These are phyloP conservation scores for Talaromyces funiculosus DNA, from an alignment of 2,329 filamentous ascomycete species.

Conservation along the genomic window DNA sequence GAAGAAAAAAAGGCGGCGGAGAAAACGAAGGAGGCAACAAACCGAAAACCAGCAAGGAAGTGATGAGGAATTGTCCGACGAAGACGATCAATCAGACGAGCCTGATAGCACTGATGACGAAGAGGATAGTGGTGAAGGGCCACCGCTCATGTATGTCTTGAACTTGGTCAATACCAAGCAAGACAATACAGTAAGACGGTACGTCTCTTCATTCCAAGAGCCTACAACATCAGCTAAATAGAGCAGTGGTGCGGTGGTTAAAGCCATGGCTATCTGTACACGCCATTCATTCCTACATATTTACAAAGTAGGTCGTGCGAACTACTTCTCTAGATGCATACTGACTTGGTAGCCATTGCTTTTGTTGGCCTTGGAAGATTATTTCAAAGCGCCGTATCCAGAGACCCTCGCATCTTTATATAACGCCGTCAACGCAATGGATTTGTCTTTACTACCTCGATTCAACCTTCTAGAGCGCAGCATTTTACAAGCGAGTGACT, in stretches of 20 bases:
- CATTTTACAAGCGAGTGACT: slow-evolving; percentile 82
- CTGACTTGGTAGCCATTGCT: slow-evolving; percentile 63
- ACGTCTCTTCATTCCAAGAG: slow-evolving; percentile 19
- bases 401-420: slow-evolving; percentile 87
- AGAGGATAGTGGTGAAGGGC: slow-evolving; percentile 69
- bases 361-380: slow-evolving; percentile 86
- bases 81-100: slow-evolving; percentile 55
- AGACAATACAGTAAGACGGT: slow-evolving; percentile 79
- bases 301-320: slow-evolving; percentile 67
- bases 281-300: slow-evolving; percentile 96
- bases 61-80: slow-evolving; percentile 35
- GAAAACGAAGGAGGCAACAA: slow-evolving; percentile 14
- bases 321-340: background rate
- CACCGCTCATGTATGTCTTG: slow-evolving; percentile 90
- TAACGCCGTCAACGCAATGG: slow-evolving; percentile 92
- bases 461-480: slow-evolving; percentile 78
- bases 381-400: slow-evolving; percentile 84
- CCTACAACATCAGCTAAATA: slow-evolving; percentile 14
- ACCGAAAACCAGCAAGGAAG: slow-evolving; percentile 42
- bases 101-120: slow-evolving; percentile 52
- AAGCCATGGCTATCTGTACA: slow-evolving; percentile 98
- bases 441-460: slow-evolving; percentile 84
- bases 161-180: slow-evolving; percentile 98
- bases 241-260: slow-evolving; percentile 79
- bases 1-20: slow-evolving; percentile 39